These are phyloP conservation scores for Castanea sativa DNA, from an alignment of 306 rosid species.

Conservation along the genomic window DNA sequence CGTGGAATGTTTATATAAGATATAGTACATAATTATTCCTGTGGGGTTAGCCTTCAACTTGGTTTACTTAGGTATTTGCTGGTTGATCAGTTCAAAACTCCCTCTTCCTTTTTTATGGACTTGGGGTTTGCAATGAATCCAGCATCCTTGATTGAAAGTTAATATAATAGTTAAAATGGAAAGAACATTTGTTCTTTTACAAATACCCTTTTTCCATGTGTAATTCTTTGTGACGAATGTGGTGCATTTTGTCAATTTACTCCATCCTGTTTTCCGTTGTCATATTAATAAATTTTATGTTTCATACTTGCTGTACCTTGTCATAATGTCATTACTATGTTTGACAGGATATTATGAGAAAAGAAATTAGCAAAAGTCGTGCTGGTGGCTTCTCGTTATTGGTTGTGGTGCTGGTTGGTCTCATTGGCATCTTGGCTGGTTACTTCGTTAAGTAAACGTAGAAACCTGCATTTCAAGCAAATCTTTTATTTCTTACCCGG, in stretches of 20 bases:
- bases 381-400: constrained; percentile 34
- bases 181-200: background rate
- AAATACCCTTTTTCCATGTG: background rate
- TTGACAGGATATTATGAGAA: constrained; percentile 37
- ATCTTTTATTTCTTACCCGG: background rate
- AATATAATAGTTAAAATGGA: background rate
- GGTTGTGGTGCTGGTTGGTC: constrained; percentile 34
- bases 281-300: background rate
- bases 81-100: background rate
- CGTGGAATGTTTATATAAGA: no score
- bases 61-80: background rate
- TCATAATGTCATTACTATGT: background rate
- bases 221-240: background rate
- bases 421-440: constrained; percentile 39
- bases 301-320: background rate
- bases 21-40: background rate
- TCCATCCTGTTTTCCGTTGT: background rate
- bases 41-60: background rate
- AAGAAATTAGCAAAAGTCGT: constrained; percentile 19
- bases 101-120: background rate
- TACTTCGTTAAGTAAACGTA: constrained; percentile 32
- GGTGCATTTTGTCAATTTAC: background rate
- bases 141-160: background rate
- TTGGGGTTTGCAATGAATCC: background rate
- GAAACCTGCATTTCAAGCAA: background rate